These are phyloP conservation scores for Entomortierella parvispora DNA, from an alignment of 192 early-diverging fungal species.

Conservation along the genomic window DNA sequence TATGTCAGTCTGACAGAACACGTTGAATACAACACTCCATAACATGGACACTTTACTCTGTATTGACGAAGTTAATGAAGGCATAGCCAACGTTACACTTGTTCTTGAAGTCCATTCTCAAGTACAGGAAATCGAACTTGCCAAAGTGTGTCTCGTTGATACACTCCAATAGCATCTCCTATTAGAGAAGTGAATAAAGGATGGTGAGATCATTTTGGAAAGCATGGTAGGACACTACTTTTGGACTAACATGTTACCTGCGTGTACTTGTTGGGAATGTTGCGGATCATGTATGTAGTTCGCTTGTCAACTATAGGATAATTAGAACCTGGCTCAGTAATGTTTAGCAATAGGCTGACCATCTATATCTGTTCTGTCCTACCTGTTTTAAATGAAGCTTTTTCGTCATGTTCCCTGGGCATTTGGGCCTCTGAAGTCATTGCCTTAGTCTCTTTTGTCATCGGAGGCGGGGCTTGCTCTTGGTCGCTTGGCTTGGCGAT, in stretches of 20 bases:
- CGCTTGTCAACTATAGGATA: conserved; percentile 65
- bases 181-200: conserved; percentile 4
- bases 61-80: conserved; percentile 77
- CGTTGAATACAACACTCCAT: too few relatives aligned
- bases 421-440: too few relatives aligned
- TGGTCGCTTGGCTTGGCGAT: too few relatives aligned
- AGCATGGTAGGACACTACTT: neutral
- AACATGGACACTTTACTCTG: conserved; percentile 52
- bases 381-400: too few relatives aligned
- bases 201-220: neutral
- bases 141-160: conserved; percentile 77
- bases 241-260: conserved; percentile 58
- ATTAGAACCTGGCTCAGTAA: too few relatives aligned
- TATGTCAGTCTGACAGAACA: too few relatives aligned
- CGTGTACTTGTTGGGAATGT: conserved; percentile 90
- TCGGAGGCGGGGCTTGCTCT: too few relatives aligned
- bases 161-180: conserved; percentile 80
- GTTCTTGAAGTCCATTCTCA: conserved; percentile 90
- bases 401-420: too few relatives aligned
- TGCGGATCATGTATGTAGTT: conserved; percentile 88
- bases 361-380: too few relatives aligned
- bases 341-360: too few relatives aligned
- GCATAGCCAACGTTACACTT: conserved; percentile 89
- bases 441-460: too few relatives aligned
- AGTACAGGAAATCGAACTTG: conserved; percentile 81